These are phyloP conservation scores for Paecilomyces variotii DNA, from an alignment of 2,329 filamentous ascomycete genomes.

Conservation along the genomic window DNA sequence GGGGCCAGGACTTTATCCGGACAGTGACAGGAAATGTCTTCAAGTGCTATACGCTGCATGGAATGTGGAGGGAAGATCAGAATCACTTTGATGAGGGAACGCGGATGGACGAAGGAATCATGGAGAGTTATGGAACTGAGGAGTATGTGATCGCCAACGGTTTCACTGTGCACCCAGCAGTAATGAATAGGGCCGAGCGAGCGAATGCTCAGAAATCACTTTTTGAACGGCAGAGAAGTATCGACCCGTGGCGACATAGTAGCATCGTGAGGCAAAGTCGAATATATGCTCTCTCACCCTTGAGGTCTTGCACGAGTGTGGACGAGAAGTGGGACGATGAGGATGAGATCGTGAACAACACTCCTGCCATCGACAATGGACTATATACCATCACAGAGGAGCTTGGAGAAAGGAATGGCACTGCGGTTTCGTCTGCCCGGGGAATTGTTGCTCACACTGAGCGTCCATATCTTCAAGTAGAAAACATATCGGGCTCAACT, in stretches of 20 bases:
- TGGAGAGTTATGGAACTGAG: background rate
- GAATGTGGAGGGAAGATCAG: constrained; percentile 10
- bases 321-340: background rate
- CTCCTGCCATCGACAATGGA: background rate
- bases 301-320: background rate
- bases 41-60: constrained; percentile 18
- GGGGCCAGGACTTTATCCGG: constrained; percentile 6
- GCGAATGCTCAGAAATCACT: background rate
- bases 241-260: background rate
- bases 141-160: constrained; percentile 9
- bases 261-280: background rate
- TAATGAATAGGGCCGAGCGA: background rate
- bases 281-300: background rate
- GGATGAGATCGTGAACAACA: background rate
- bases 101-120: constrained; percentile 6
- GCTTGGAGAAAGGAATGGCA: background rate
- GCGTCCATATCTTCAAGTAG: background rate
- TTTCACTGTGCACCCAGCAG: constrained; percentile 2
- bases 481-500: background rate
- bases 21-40: constrained; percentile 6
- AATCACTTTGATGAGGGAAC: background rate
- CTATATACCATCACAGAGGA: background rate
- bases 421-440: background rate
- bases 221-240: background rate
- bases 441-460: too few relatives aligned